phyloP scores from a whole-genome alignment of 257 asterid genomes.

The Handroanthus guayacan region DNA sequence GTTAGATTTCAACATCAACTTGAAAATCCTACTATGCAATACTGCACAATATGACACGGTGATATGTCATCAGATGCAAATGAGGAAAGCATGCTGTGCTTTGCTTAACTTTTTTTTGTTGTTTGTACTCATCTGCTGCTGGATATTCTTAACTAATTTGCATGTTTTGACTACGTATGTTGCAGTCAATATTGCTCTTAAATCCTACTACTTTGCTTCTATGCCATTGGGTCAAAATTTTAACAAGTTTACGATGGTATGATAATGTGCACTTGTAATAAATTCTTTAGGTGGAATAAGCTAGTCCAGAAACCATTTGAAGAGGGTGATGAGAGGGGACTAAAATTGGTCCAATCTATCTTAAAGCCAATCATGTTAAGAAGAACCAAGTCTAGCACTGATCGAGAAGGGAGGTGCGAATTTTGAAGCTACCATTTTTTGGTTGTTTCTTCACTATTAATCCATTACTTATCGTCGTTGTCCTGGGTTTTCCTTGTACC shows the following conservation, averaged over 20 bases:
- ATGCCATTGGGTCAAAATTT: conserved; percentile 25
- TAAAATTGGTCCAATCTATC: conserved; percentile 84
- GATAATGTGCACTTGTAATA: conserved; percentile 31
- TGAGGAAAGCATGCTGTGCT: neutral
- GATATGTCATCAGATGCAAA: conserved; percentile 8
- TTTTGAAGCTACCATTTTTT: conserved; percentile 21
- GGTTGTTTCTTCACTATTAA: conserved; percentile 14
- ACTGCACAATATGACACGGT: neutral
- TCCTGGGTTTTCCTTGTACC: conserved; percentile 27
- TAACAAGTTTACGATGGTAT: conserved; percentile 22
- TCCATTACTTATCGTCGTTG: conserved; percentile 33
- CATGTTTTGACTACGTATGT: conserved; percentile 8
- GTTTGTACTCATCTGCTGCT: conserved; percentile 23
- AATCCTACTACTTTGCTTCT: conserved; percentile 13
- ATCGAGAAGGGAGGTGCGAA: conserved; percentile 85
- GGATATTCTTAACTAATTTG: neutral
- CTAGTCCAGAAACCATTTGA: conserved; percentile 96
- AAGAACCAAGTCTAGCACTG: conserved; percentile 94
- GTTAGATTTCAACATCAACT: neutral
- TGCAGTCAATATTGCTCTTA: conserved; percentile 20
- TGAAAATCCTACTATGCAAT: neutral
- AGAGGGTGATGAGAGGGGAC: conserved; percentile 93
- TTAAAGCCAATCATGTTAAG: conserved; percentile 89
- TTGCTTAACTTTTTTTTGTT: neutral
- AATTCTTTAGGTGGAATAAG: conserved; percentile 84